phyloP scores from a whole-genome alignment of 441 rosid species.

The Erodium texanum region DNA sequence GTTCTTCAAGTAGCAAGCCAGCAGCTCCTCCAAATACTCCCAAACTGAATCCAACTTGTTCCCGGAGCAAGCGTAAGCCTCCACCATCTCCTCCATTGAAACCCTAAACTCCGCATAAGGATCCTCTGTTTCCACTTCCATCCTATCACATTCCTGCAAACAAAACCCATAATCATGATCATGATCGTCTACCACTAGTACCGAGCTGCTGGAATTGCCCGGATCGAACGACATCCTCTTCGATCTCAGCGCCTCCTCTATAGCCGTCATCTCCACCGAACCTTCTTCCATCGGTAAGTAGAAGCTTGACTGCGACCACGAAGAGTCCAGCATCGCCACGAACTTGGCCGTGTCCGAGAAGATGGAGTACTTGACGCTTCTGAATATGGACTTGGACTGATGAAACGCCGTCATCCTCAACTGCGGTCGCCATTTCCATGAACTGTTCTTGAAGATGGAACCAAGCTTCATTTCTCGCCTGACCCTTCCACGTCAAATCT shows the following conservation, averaged over 20 bases:
- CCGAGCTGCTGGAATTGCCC: not conserved
- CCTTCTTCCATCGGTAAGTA: not conserved
- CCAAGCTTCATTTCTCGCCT: not conserved
- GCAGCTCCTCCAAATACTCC: not conserved
- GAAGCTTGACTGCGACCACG: not conserved
- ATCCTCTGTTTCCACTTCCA: not conserved
- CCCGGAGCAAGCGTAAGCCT: not conserved
- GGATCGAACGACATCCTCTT: conserved; percentile 2
- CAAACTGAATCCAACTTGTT: not conserved
- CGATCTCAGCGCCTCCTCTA: not conserved
- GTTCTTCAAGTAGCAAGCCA: not conserved
- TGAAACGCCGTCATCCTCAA: not conserved
- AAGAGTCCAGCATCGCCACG: not conserved
- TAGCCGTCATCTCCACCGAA: not conserved
- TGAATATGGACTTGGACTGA: not conserved
- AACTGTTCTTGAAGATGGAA: not conserved
- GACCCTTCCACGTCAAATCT: not conserved
- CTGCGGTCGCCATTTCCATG: not conserved
- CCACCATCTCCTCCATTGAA: conserved; percentile 4
- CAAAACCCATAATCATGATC: not conserved
- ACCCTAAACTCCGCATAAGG: not conserved
- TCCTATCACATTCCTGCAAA: not conserved
- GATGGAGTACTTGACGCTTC: not conserved
- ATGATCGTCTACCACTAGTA: not conserved
- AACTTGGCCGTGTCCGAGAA: conserved; percentile 1